Evolutionary conservation across 208 protist genomes (phyloP), one percentile per base, ranked within the genome.

Genomic region (Leishmania aethiopica): DNA sequence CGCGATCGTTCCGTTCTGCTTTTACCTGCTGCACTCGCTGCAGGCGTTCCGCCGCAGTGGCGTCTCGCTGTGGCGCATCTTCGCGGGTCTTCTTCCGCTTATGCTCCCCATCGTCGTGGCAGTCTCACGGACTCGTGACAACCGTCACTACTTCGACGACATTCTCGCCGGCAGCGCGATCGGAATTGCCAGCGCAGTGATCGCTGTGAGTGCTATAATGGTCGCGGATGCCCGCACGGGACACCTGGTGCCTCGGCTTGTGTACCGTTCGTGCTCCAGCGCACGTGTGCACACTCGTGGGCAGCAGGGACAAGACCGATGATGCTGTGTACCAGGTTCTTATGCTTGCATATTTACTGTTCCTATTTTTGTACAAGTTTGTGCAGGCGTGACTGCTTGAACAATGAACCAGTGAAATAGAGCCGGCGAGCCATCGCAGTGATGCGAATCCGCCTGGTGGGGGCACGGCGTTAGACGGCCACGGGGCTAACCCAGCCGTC

Each of bases 101-200:
- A 82, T 84, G 3, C 60, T 98, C 47, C 85, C 92, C 60, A 85
- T 94, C 73, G 64, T 89, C 28, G 86, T 93, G 45, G 89, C 93
- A 19, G 84, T 97, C 10, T 94, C 89, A 17, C 89, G 94, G 32
- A 98, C 96, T 15, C 72, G 84, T 0, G 92, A 98, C 71, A 90
- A 96, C 78, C 84, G 88, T 60, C 94, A 97, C 86, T 90, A 97
- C 88, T 98, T 95, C 83, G 86, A 89, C 77, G 96, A 98, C 82
- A 78, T 97, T 70, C 3, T 96, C 1, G 85, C 87, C 35, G 96
- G 94, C 28, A 85, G 76, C 10, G 35, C 74, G 4, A 88, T 88
- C 40, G 90, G 78, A 5, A 75, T 95, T 13, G 81, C 55, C 25
- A 75, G 75, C 47, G 88, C 90, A 2, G 15, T 95, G 35, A 37